phyloP scores from a whole-genome alignment of 306 rosid genomes.

The Vigna radiata region DNA sequence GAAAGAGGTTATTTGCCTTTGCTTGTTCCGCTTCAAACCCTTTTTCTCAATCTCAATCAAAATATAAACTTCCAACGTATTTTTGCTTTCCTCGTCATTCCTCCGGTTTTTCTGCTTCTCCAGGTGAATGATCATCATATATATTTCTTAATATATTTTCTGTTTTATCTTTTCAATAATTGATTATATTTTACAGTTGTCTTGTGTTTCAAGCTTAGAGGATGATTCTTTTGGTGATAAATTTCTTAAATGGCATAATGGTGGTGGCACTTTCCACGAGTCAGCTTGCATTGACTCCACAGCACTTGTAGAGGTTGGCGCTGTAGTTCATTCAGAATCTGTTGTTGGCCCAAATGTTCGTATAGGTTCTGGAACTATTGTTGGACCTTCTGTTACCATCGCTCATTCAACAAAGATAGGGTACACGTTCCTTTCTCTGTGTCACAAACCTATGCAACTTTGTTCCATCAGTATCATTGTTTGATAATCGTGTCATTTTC shows the following conservation, averaged over 20 bases:
- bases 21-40: slow-evolving; percentile 39
- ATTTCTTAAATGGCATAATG: slow-evolving; percentile 76
- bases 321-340: slow-evolving; percentile 73
- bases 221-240: slow-evolving; percentile 45
- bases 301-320: slow-evolving; percentile 73
- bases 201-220: slow-evolving; percentile 58
- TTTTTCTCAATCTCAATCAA: slow-evolving; percentile 22
- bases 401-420: slow-evolving; percentile 75
- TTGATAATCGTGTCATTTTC: background rate
- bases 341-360: slow-evolving; percentile 63
- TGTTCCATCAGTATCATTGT: background rate
- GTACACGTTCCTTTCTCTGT: slow-evolving; percentile 44
- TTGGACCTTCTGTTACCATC: slow-evolving; percentile 77
- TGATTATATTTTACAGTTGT: slow-evolving; percentile 40
- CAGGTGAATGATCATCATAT: slow-evolving; percentile 39
- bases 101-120: slow-evolving; percentile 26
- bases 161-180: background rate
- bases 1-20: slow-evolving; percentile 52
- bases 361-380: slow-evolving; percentile 77
- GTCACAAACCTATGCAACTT: slow-evolving; percentile 4
- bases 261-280: slow-evolving; percentile 81
- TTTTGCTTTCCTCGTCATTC: slow-evolving; percentile 25
- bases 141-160: background rate
- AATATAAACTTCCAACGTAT: slow-evolving; percentile 20
- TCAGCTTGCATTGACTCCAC: slow-evolving; percentile 73